Conservation (phyloP, 208 protist genomes). For the Porcisia hertigi region DNA sequence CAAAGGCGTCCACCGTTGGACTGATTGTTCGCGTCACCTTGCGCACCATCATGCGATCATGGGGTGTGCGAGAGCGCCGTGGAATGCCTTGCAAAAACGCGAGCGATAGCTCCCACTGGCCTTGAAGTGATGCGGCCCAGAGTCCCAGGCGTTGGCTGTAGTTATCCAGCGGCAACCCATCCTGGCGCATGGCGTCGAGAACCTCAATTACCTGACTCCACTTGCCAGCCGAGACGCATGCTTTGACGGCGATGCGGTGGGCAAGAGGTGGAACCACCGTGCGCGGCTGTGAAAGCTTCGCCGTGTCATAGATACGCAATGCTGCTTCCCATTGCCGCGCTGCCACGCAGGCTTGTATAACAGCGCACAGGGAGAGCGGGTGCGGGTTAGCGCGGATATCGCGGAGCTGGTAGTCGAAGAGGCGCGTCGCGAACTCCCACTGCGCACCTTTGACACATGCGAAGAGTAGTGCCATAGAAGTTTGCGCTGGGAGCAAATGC, state of each 20-base stretch:
- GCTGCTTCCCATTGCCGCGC: constrained; percentile 58
- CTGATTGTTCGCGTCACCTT: constrained; percentile 49
- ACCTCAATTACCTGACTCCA: constrained; percentile 54
- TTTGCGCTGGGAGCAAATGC: constrained; percentile 54
- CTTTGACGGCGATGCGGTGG: constrained; percentile 68
- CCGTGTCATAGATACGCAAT: constrained; percentile 37
- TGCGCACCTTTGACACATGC: constrained; percentile 61
- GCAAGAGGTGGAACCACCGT: constrained; percentile 76
- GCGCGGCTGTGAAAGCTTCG: constrained; percentile 57
- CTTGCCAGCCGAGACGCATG: constrained; percentile 49
- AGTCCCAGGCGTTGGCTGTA: constrained; percentile 67
- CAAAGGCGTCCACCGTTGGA: constrained; percentile 55
- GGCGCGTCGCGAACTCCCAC: constrained; percentile 53
- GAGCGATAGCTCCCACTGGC: constrained; percentile 73
- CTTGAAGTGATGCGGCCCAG: constrained; percentile 69
- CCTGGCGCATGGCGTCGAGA: constrained; percentile 58
- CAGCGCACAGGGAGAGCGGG: constrained; percentile 71
- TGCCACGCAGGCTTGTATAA: constrained; percentile 64
- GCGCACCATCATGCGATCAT: constrained; percentile 76
- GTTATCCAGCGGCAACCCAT: constrained; percentile 77
- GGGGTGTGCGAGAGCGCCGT: constrained; percentile 43
- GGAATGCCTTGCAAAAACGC: constrained; percentile 55
- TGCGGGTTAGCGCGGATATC: constrained; percentile 64
- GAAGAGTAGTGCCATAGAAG: constrained; percentile 64
- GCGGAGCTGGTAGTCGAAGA: constrained; percentile 49